phyloP scores from a whole-genome alignment of 768 basidiomycete species.

The Podaxis sp. region DNA sequence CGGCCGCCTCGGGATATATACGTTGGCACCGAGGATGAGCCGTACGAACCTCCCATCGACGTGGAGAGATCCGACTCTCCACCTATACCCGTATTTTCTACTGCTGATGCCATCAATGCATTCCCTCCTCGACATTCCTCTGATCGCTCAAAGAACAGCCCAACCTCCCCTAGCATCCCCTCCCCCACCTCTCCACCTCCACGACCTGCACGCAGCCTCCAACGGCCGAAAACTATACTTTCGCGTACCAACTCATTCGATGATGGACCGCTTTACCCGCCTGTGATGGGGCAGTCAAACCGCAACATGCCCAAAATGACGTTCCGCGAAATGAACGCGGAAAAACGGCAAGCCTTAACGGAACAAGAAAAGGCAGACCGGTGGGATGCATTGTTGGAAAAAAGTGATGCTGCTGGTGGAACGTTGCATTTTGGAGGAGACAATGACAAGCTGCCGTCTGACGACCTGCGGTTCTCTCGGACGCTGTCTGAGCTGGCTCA shows the following conservation, averaged over 20 bases:
- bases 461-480: constrained; percentile 11
- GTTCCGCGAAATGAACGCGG: constrained; percentile 47
- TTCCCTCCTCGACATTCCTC: constrained; percentile 28
- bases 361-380: constrained; percentile 70
- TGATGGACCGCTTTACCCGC: constrained; percentile 6
- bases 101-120: constrained; percentile 42
- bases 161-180: constrained; percentile 7
- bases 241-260: constrained; percentile 22
- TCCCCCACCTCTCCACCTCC: constrained; percentile 29
- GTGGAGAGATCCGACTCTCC: constrained; percentile 31
- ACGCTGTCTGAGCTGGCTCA: constrained; percentile 14
- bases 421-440: constrained; percentile 59
- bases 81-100: constrained; percentile 51
- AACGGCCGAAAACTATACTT: constrained; percentile 19
- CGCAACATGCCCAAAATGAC: constrained; percentile 23
- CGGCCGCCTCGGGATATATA: background rate
- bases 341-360: constrained; percentile 40
- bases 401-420: constrained; percentile 70
- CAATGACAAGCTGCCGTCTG: constrained; percentile 21
- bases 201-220: constrained; percentile 25
- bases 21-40: constrained; percentile 12
- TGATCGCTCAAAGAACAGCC: constrained; percentile 8
- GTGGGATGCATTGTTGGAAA: constrained; percentile 68
- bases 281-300: background rate
- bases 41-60: background rate